Evolutionary conservation across 208 protist genomes (phyloP).

Genomic region (Trichomonas gallinae): DNA sequence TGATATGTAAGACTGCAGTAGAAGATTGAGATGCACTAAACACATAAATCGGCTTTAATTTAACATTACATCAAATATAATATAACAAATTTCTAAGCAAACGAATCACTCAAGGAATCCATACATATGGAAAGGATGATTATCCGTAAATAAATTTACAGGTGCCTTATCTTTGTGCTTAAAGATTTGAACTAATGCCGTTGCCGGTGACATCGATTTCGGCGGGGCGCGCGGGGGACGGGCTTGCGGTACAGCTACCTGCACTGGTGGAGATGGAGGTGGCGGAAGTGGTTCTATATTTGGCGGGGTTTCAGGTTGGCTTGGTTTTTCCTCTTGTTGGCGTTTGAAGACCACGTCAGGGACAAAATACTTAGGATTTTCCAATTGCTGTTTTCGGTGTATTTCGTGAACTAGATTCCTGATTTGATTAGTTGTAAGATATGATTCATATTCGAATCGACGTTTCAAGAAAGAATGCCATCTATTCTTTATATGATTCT

Average conservation of each 20-base stretch:
- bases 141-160: not conserved
- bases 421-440: not conserved
- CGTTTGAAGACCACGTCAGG: not conserved
- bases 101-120: not conserved
- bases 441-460: not conserved
- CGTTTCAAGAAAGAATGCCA: not conserved
- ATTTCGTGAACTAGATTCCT: not conserved
- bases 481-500: not conserved
- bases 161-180: not conserved
- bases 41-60: no score
- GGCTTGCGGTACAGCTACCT: not conserved
- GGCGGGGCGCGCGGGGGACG: no score
- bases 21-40: no score
- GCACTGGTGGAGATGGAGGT: not conserved
- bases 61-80: no score
- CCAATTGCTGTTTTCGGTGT: not conserved
- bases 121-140: not conserved
- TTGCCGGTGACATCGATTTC: not conserved
- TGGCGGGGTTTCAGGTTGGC: no score
- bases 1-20: no score
- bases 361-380: not conserved
- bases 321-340: no score
- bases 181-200: not conserved
- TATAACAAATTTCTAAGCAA: no score
- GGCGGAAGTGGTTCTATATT: not conserved